Evolutionary conservation across 208 protist genomes (phyloP), one percentile per base, ranked within the genome.

Genomic region (Trypanosomatidae sp.): DNA sequence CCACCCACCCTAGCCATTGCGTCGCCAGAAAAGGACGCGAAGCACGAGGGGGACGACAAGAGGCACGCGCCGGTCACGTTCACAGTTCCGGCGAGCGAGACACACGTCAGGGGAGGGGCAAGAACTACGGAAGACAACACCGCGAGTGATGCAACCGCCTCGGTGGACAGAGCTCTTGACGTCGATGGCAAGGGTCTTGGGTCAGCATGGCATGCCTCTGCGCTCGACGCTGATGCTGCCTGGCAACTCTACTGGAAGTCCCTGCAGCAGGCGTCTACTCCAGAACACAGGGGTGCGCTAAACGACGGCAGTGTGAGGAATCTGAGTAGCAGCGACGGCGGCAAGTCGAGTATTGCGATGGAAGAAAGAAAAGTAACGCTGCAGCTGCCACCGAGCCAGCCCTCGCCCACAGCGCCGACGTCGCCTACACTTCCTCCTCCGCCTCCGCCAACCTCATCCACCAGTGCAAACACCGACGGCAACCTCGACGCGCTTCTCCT

Each of bases 1-100:
- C 91, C 87, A 47, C 91, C 89, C 17, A 73, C 69, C 25, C 73
- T 94, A 22, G 85, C 83, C 71, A 85, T 92, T 25, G 65, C 60
- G 25, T 53, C 17, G 9, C 41, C 73, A 46, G 67, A 60, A 19
- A 15, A 50, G 50, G 30, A 62, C 4, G n/a, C 4, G 12, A 25
- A 22, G 15, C 36, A 36, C 9, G 46, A 68, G 22, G 44, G 41
- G n/a, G 43, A 50, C 41, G n/a, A 25, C 41, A 49, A 3, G 62
- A 12, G 3, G 62, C 41, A 44, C 10, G 62, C 41, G 36, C 12
- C 41, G 8, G 58, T n/a, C 33, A 36, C 19, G 15, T 22, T 17
- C 17, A 17, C 28, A 41, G 33, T 3, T 22, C 15, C 33, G 15
- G 41, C 33, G 33, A 41, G 33, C 58, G 6, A 41, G 33, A 62